phyloP scores from a whole-genome alignment of 1,284 basidiomycete genomes.

The Papiliotrema flavescens region DNA sequence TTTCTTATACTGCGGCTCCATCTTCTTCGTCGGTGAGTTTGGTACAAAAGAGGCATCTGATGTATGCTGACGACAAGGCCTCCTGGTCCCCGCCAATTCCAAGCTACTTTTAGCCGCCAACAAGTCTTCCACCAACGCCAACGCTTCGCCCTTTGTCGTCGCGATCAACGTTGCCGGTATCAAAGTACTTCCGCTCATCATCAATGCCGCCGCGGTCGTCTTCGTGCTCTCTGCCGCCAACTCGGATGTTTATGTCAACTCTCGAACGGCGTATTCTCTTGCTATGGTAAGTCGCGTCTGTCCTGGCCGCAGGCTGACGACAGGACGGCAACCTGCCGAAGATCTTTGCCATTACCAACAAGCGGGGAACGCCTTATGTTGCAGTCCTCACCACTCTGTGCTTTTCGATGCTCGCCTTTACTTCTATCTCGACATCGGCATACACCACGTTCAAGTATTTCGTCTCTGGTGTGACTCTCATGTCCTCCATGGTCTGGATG shows the following conservation, averaged over 20 bases:
- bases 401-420: slow-evolving; percentile 43
- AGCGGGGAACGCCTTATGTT: slow-evolving; percentile 37
- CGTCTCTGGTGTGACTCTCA: slow-evolving; percentile 11
- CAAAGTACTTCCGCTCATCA: slow-evolving; percentile 65
- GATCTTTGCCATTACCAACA: slow-evolving; percentile 1
- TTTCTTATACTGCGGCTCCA: slow-evolving; percentile 2
- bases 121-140: slow-evolving; percentile 12
- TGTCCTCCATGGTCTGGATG: slow-evolving; percentile 1
- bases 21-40: too few relatives aligned
- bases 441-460: slow-evolving; percentile 14
- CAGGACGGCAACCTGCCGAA: neutral
- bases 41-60: neutral
- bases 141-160: slow-evolving; percentile 20
- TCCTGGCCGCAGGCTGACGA: too few relatives aligned
- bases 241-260: slow-evolving; percentile 18
- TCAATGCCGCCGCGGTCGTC: slow-evolving; percentile 77
- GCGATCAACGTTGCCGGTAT: slow-evolving; percentile 57
- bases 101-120: slow-evolving; percentile 13
- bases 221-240: slow-evolving; percentile 35
- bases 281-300: neutral
- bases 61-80: neutral
- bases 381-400: slow-evolving; percentile 26
- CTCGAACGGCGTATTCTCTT: slow-evolving; percentile 10
- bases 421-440: slow-evolving; percentile 20
- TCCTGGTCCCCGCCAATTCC: slow-evolving; percentile 16